These are phyloP conservation scores for Halophytophthora batemanensis DNA, from an alignment of 352 stramenopile species.

Conservation along the genomic window DNA sequence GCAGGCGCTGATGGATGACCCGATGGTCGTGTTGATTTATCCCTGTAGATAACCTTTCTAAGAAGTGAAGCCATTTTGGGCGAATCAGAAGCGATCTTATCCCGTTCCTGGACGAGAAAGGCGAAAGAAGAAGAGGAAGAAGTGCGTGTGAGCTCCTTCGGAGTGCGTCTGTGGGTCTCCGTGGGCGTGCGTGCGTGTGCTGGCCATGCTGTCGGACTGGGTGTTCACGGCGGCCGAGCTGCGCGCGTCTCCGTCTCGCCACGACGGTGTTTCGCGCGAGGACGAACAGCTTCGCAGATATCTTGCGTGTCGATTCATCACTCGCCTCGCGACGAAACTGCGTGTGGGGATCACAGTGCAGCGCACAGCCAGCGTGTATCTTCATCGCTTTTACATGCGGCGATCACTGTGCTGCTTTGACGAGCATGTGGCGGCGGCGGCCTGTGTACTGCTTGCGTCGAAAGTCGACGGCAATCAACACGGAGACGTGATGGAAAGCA, in stretches of 20 bases:
- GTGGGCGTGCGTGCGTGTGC: no score
- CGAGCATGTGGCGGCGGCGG: conserved; percentile 22
- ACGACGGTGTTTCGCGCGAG: conserved; percentile 25
- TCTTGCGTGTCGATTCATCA: conserved; percentile 31
- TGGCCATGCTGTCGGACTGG: conserved; percentile 29
- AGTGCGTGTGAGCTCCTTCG: neutral
- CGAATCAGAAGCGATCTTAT: neutral
- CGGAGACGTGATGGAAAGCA: conserved; percentile 4
- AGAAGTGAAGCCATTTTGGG: conserved; percentile 11
- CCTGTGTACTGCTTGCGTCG: conserved; percentile 42
- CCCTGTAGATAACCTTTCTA: neutral
- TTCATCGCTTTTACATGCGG: conserved; percentile 50
- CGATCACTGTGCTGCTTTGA: conserved; percentile 33
- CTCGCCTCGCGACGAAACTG: conserved; percentile 24
- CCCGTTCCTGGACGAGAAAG: no score
- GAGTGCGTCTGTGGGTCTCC: no score
- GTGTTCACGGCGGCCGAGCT: conserved; percentile 35
- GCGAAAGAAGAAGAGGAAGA: neutral
- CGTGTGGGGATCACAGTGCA: conserved; percentile 33
- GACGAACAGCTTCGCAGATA: conserved; percentile 28
- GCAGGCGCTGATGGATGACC: neutral
- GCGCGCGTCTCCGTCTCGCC: conserved; percentile 24
- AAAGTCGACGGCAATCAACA: conserved; percentile 46
- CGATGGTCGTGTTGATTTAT: no score
- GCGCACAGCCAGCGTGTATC: conserved; percentile 38